Evolutionary conservation across 768 basidiomycete species (phyloP).

Genomic region (Russula brevipes): DNA sequence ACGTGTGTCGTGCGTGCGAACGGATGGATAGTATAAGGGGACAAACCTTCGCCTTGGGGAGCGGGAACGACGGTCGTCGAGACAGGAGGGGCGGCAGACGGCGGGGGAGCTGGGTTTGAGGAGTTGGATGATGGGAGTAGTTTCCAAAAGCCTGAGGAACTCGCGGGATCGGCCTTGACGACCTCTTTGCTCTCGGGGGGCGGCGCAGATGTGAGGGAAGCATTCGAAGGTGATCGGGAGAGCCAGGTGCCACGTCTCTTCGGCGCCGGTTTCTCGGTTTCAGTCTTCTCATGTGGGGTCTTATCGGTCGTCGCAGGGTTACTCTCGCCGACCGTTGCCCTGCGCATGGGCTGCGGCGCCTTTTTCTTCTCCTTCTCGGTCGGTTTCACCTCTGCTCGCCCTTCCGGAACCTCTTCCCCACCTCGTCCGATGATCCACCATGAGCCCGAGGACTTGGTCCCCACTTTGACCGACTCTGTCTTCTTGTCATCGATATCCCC

Average conservation of each 20-base stretch:
- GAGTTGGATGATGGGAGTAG: slow-evolving; percentile 3
- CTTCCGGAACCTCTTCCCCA: slow-evolving; percentile 12
- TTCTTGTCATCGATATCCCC: slow-evolving; percentile 61
- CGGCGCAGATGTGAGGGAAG: slow-evolving; percentile 7
- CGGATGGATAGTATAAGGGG: not conserved
- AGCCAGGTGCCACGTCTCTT: slow-evolving; percentile 22
- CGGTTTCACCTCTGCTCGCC: slow-evolving; percentile 6
- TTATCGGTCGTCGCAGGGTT: slow-evolving; percentile 1
- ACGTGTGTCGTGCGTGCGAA: too few relatives aligned
- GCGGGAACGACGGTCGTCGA: not conserved
- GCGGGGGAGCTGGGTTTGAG: slow-evolving; percentile 1
- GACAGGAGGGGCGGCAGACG: not conserved
- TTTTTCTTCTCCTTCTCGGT: slow-evolving; percentile 16
- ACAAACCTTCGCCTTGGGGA: slow-evolving; percentile 23
- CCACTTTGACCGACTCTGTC: slow-evolving; percentile 59
- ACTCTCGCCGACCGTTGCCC: slow-evolving; percentile 12
- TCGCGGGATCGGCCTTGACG: slow-evolving; percentile 8
- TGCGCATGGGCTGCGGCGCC: slow-evolving; percentile 4
- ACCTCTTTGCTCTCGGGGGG: slow-evolving; percentile 14
- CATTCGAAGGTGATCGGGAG: slow-evolving; percentile 14
- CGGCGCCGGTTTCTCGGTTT: slow-evolving; percentile 1
- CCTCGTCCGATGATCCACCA: slow-evolving; percentile 45
- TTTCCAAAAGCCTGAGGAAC: slow-evolving; percentile 19
- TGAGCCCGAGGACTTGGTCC: slow-evolving; percentile 45
- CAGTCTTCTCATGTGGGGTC: slow-evolving; percentile 4